These are phyloP conservation scores for Fragosphaeria purpurea DNA, from an alignment of 2,329 filamentous ascomycete species.

Conservation along the genomic window DNA sequence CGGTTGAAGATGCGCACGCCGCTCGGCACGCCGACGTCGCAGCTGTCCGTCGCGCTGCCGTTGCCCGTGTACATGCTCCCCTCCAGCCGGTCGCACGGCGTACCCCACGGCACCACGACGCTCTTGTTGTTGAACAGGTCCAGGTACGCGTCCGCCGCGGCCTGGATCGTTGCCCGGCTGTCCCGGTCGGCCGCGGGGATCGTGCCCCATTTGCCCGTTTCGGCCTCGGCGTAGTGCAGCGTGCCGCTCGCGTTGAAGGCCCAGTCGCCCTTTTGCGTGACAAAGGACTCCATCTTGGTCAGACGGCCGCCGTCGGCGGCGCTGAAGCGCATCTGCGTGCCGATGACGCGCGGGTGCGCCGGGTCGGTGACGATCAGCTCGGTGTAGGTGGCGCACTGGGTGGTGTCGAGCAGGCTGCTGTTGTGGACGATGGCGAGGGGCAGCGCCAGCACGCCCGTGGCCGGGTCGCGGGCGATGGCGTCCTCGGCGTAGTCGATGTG, in stretches of 20 bases:
- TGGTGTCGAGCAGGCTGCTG: conserved; percentile 23
- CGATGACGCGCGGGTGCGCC: conserved; percentile 26
- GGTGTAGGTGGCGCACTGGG: conserved; percentile 28
- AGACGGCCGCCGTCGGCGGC: conserved; percentile 4
- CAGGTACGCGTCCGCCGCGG: conserved; percentile 26
- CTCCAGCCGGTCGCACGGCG: conserved; percentile 22
- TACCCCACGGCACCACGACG: conserved; percentile 25
- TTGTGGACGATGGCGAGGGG: conserved; percentile 23
- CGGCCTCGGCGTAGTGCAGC: conserved; percentile 21
- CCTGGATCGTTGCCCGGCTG: conserved; percentile 18
- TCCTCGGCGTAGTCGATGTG: conserved; percentile 12
- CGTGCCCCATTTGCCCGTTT: conserved; percentile 18
- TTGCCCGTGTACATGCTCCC: conserved; percentile 18
- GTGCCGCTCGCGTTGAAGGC: conserved; percentile 26
- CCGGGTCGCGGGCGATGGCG: conserved; percentile 13
- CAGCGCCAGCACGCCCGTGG: conserved; percentile 18
- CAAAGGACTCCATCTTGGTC: conserved; percentile 23
- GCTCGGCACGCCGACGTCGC: conserved; percentile 14
- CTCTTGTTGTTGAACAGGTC: conserved; percentile 25
- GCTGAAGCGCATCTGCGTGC: conserved; percentile 24
- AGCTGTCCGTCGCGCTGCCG: conserved; percentile 15
- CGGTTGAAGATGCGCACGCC: conserved; percentile 14
- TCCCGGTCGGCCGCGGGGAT: conserved; percentile 19
- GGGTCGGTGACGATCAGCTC: conserved; percentile 26
- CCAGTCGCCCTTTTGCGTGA: conserved; percentile 24